A percentile compares a stretch with the other conserved stretches of the same genome.
phyloP scores from a whole-genome alignment of 2,329 filamentous ascomycete genomes.

The Fusarium devonianum region DNA sequence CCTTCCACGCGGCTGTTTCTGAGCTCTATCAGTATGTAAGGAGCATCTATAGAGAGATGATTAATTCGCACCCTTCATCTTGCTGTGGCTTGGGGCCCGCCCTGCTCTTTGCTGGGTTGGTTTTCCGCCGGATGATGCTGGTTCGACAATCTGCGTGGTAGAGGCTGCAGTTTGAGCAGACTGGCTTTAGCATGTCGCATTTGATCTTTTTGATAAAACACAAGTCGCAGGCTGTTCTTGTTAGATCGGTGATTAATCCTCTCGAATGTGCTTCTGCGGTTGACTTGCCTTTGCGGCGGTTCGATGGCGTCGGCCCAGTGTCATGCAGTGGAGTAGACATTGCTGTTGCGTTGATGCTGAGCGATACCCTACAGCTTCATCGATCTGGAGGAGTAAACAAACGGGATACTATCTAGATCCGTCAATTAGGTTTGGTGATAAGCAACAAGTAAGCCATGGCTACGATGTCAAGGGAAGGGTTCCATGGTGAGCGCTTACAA shows the following conservation, averaged over 20 bases:
- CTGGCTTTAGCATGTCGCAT: slow-evolving; percentile 54
- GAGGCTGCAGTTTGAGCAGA: slow-evolving; percentile 53
- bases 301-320: slow-evolving; percentile 21
- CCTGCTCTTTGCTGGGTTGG: slow-evolving; percentile 31
- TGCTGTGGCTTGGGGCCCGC: slow-evolving; percentile 14
- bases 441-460: neutral
- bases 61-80: slow-evolving; percentile 20
- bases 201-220: slow-evolving; percentile 57
- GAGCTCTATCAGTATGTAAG: neutral
- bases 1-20: slow-evolving; percentile 6
- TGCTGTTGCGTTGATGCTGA: neutral
- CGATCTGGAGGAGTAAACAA: neutral
- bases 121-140: slow-evolving; percentile 38
- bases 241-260: neutral
- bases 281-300: slow-evolving; percentile 34
- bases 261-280: neutral
- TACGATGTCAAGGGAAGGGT: neutral
- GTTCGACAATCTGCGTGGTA: slow-evolving; percentile 51
- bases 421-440: neutral
- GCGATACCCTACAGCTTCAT: neutral
- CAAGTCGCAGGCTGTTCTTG: slow-evolving; percentile 49
- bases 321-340: slow-evolving; percentile 22
- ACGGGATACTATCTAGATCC: neutral
- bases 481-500: slow-evolving; percentile 27
- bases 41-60: neutral